Evolutionary conservation across 2,329 filamentous ascomycete genomes (phyloP).

Genomic region (Aspergillus puulaauensis): DNA sequence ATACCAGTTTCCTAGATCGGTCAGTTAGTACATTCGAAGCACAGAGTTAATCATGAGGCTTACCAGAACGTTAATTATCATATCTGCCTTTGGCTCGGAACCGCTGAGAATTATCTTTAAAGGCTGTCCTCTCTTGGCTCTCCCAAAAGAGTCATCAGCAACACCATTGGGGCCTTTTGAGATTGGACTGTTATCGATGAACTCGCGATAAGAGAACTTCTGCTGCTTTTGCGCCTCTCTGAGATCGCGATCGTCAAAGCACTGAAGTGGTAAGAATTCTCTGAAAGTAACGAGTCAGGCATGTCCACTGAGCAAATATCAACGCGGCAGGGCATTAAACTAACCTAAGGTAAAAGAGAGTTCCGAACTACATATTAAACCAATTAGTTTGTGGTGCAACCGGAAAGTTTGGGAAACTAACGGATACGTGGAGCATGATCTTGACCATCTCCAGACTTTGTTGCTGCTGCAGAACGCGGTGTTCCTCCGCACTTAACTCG

Average conservation of each 20-base stretch:
- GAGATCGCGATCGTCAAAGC: slow-evolving; percentile 34
- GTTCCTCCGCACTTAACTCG: slow-evolving; percentile 11
- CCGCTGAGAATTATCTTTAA: slow-evolving; percentile 43
- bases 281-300: slow-evolving; percentile 23
- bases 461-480: slow-evolving; percentile 32
- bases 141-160: slow-evolving; percentile 18
- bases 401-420: slow-evolving; percentile 26
- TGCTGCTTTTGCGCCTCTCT: slow-evolving; percentile 25
- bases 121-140: slow-evolving; percentile 29
- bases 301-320: not conserved
- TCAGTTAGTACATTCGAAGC: slow-evolving; percentile 20
- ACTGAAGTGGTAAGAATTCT: slow-evolving; percentile 35
- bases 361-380: slow-evolving; percentile 30
- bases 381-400: not conserved
- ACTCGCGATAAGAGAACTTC: slow-evolving; percentile 28
- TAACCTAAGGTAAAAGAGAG: slow-evolving; percentile 36
- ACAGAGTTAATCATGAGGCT: slow-evolving; percentile 10
- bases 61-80: slow-evolving; percentile 50
- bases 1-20: slow-evolving; percentile 48
- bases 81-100: slow-evolving; percentile 42
- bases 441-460: slow-evolving; percentile 50
- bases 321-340: not conserved
- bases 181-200: slow-evolving; percentile 22
- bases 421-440: slow-evolving; percentile 48
- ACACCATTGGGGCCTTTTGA: slow-evolving; percentile 1